Conservation (phyloP, 1,284 basidiomycete genomes). For the Sanghuangporus baumii region DNA sequence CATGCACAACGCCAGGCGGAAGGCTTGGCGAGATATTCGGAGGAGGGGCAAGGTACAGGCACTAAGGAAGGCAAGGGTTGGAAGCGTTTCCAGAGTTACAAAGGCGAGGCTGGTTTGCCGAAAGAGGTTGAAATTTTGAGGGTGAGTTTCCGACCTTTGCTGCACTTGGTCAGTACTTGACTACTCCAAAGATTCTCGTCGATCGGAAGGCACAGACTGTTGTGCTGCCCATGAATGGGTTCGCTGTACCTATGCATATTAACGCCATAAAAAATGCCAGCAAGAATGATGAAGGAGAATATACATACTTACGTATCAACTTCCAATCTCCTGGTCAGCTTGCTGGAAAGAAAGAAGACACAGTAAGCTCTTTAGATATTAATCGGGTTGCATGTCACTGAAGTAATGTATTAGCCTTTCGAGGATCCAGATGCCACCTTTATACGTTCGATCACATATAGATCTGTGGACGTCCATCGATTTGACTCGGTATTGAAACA, state of each 20-base stretch:
- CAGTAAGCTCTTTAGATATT: slow-evolving; percentile 43
- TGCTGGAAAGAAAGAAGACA: slow-evolving; percentile 98
- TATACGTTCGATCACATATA: slow-evolving; percentile 92
- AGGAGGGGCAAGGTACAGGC: slow-evolving; percentile 60
- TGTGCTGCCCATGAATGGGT: slow-evolving; percentile 91
- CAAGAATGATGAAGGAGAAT: slow-evolving; percentile 96
- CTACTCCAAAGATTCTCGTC: slow-evolving; percentile 67
- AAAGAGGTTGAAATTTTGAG: slow-evolving; percentile 69
- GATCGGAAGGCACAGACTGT: slow-evolving; percentile 90
- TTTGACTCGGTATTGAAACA: slow-evolving; percentile 88
- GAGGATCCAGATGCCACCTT: slow-evolving; percentile 98
- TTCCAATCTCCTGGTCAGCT: slow-evolving; percentile 98
- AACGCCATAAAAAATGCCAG: slow-evolving; percentile 98
- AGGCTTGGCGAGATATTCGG: slow-evolving; percentile 82
- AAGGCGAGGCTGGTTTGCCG: slow-evolving; percentile 88
- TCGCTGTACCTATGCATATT: slow-evolving; percentile 96
- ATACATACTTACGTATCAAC: slow-evolving; percentile 93
- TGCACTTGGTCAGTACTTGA: neutral
- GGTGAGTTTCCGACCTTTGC: slow-evolving; percentile 39
- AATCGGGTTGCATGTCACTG: neutral
- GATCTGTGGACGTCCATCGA: slow-evolving; percentile 84
- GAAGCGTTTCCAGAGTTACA: slow-evolving; percentile 97
- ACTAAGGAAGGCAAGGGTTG: slow-evolving; percentile 87
- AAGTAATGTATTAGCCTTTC: slow-evolving; percentile 61
- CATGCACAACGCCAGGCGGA: slow-evolving; percentile 77